Base-by-base conservation (phyloP, 1,139 yeast genomes). In the Protomyces gravidus region DNA sequence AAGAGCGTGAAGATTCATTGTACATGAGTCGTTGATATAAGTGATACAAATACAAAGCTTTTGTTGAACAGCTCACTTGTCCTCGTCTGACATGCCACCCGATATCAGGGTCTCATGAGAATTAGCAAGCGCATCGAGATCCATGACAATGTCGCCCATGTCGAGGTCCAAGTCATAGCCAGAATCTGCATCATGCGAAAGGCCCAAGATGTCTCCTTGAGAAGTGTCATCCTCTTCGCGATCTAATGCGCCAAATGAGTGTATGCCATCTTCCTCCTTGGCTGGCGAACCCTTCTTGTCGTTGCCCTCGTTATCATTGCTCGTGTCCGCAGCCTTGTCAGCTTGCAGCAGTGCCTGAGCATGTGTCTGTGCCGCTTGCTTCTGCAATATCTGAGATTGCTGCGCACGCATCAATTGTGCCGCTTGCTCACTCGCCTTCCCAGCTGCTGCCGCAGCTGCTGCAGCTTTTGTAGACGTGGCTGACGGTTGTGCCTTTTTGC, bases 401-500 rank as follows among this genome's bases (percentile, higher is more conserved):
- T 53, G 47, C 21, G 25, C 46, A 23, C 48, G 58, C 58, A 53
- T 53, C 27, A 50, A 30, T 19, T 45, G 50, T 13, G 51, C 58
- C n/a, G 58, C 47, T n/a, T n/a, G 47, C 19, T 52, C 50, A 26
- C 33, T 32, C 11, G 50, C 32, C 45, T 52, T 45, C 27, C 39
- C 45, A 19, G 56, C 19, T 6, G 45, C 50, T 6, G 33, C 11
- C 4, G 28, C 32, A 11, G 50, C 21, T 30, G 42, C 40, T 4
- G 50, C 25, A 3, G 46, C 42, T n/a, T 30, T 39, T n/a, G 32
- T 45, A 11, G 9, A 28, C 40, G 33, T 36, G 4, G 42, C 28
- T 11, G 42, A 25, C 15, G 27, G 33, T 32, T 28, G 39, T 2
- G 47, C 26, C 13, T 28, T 28, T 13, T 17, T 17, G 13, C 2